Evolutionary conservation across 257 asterid genomes (phyloP).

Genomic region (Forsythia suspensa): DNA sequence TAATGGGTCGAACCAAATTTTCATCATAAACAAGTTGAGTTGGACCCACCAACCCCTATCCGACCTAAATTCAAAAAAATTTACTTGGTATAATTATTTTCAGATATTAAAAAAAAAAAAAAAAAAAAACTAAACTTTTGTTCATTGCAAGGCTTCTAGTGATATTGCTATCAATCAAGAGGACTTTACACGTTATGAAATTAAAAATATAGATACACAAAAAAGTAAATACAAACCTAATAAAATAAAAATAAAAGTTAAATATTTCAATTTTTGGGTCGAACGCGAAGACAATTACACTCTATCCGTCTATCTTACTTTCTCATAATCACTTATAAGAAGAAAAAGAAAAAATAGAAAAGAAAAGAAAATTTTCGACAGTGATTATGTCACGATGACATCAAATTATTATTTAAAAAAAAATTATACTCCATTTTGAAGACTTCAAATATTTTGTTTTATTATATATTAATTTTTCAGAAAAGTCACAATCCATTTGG

Average conservation of each 20-base stretch:
- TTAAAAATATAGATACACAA: neutral
- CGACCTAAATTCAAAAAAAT: neutral
- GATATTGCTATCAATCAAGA: neutral
- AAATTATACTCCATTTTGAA: too few species aligned
- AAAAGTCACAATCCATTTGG: constrained; percentile 10
- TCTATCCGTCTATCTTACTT: neutral
- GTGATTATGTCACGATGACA: constrained; percentile 29
- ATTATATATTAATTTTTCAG: neutral
- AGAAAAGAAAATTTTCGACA: neutral
- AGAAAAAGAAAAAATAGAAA: neutral
- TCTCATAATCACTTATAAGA: neutral
- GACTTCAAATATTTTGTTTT: neutral
- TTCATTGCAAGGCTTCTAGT: neutral
- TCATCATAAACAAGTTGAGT: neutral
- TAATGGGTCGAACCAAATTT: neutral
- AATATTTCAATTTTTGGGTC: neutral
- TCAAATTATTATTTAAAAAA: neutral
- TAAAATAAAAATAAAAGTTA: too few species aligned
- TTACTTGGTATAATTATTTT: neutral
- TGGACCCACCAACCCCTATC: neutral
- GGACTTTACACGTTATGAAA: neutral
- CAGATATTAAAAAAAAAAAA: neutral
- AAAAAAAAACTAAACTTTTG: neutral
- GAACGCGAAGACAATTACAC: neutral
- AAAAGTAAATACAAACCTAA: neutral